phyloP scores from a whole-genome alignment of 2,329 filamentous ascomycete species.

The Mariannaea elegans region DNA sequence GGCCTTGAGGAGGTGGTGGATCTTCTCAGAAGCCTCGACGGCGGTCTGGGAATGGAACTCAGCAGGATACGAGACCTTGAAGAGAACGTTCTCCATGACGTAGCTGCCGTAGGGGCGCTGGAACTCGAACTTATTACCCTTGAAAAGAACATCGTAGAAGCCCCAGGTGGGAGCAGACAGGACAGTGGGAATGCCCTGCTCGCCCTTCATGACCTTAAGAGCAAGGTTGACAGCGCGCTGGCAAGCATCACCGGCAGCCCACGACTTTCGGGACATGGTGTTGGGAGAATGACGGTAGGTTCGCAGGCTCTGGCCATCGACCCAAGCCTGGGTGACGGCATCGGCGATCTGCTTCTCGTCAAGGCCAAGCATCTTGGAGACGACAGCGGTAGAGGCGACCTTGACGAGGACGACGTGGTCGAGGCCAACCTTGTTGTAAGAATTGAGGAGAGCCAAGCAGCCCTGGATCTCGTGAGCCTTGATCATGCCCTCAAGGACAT shows the following conservation, averaged over 20 bases:
- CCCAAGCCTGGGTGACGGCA: conserved; percentile 96
- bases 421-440: conserved; percentile 97
- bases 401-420: conserved; percentile 99
- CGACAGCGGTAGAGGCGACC: conserved; percentile 92
- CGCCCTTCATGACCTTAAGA: conserved; percentile 90
- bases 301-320: conserved; percentile 93
- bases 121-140: conserved; percentile 95
- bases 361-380: conserved; percentile 94
- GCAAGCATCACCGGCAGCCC: conserved; percentile 98
- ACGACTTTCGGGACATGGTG: conserved; percentile 99
- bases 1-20: conserved; percentile 82
- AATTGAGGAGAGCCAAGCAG: conserved; percentile 95
- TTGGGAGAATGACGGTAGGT: conserved; percentile 98
- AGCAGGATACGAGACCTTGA: conserved; percentile 99
- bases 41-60: conserved; percentile 99
- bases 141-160: conserved; percentile 98
- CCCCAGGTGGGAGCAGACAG: conserved; percentile 94
- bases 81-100: conserved; percentile 99
- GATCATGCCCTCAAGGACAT: conserved; percentile 97
- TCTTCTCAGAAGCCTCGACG: conserved; percentile 90
- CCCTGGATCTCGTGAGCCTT: conserved; percentile 99
- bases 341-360: conserved; percentile 91
- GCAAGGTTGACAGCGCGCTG: conserved; percentile 92
- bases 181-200: conserved; percentile 90
- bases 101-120: conserved; percentile 97